phyloP scores from a whole-genome alignment of 2,329 filamentous ascomycete species.

The Fusarium begoniae region DNA sequence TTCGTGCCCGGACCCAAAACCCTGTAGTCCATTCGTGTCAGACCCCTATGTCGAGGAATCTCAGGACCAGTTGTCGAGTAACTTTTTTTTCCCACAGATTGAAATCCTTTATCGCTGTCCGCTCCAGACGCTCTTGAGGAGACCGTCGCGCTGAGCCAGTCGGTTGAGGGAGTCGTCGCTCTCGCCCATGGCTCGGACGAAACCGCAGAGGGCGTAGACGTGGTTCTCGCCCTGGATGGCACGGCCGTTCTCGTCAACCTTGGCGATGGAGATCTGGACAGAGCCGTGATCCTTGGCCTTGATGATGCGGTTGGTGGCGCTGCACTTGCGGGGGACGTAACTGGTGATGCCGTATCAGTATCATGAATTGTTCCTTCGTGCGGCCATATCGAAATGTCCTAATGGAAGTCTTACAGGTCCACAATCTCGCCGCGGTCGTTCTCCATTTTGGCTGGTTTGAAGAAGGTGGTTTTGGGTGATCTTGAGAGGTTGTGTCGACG shows the following conservation, averaged over 20 bases:
- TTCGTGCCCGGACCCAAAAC: conserved; percentile 50
- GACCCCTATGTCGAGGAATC: conserved; percentile 39
- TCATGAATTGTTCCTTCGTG: conserved; percentile 30
- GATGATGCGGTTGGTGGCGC: conserved; percentile 99
- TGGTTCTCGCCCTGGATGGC: conserved; percentile 95
- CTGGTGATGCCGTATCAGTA: conserved; percentile 58
- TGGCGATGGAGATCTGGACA: conserved; percentile 95
- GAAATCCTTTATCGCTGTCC: conserved; percentile 66
- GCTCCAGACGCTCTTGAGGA: conserved; percentile 97
- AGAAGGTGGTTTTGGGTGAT: conserved; percentile 42
- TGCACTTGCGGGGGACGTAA: conserved; percentile 99
- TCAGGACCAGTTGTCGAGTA: conserved; percentile 40
- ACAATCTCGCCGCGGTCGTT: conserved; percentile 99
- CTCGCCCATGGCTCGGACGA: conserved; percentile 98
- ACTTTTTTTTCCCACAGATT: conserved; percentile 32
- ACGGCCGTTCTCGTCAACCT: conserved; percentile 98
- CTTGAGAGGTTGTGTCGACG: conserved; percentile 45
- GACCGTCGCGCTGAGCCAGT: conserved; percentile 93
- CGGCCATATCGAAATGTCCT: conserved; percentile 5
- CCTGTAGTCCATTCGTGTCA: conserved; percentile 41
- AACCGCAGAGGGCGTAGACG: conserved; percentile 96
- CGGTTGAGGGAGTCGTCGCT: conserved; percentile 96
- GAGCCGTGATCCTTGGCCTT: conserved; percentile 99
- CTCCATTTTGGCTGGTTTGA: conserved; percentile 80
- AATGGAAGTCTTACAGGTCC: conserved; percentile 80